Base-by-base conservation (phyloP, 192 early-diverging fungal species). In the Coemansia sp. region DNA sequence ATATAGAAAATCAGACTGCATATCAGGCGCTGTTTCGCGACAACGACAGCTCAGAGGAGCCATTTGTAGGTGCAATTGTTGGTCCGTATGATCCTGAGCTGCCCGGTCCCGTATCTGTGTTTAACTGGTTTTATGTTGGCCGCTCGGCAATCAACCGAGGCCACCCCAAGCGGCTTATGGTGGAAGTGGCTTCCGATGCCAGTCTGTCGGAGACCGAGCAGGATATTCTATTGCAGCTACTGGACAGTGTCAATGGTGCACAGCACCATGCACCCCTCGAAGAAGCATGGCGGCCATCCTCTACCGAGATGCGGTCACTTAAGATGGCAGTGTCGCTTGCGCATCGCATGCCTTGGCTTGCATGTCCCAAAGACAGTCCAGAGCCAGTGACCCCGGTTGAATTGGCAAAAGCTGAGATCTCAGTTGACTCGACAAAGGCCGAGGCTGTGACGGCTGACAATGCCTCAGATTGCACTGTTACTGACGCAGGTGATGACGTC, bases 51-150 rank as follows among this genome's bases (percentile, higher is more conserved):
- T 22, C 67, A 21, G 45, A 81, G 59, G 70, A 82, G 60, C 94
- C 94, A 1, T 96, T 96, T 86, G 89, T 96, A 1, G 94, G 94
- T 14, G 94, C 91, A 3, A 96, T 96, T 63, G 87, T 94, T 24
- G 90, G 90, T 6, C 94, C 94, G 7, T 96, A 94, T 56, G 90
- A 94, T 70, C 89, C 88, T 1, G 72, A 86, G 32, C 83, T 94
- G 22, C 89, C 89, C 15, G 87, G 86, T 2, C 85, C 92, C 1
- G 75, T 86, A 5, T 94, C 92, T 6, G 88, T 82, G 14, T 85
- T 94, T 61, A 96, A 91, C 63, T 96, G 93, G 93, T 96, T 94
- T 68, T 88, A 88, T 59, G 87, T 94, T 9, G 83, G 80, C 25
- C 78, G 70, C 29, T 69, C 80, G 0, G 72, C 72, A 2, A 75